Evolutionary conservation across 257 asterid genomes (phyloP), one percentile per base, ranked within the genome.

Genomic region (Salvia hispanica): DNA sequence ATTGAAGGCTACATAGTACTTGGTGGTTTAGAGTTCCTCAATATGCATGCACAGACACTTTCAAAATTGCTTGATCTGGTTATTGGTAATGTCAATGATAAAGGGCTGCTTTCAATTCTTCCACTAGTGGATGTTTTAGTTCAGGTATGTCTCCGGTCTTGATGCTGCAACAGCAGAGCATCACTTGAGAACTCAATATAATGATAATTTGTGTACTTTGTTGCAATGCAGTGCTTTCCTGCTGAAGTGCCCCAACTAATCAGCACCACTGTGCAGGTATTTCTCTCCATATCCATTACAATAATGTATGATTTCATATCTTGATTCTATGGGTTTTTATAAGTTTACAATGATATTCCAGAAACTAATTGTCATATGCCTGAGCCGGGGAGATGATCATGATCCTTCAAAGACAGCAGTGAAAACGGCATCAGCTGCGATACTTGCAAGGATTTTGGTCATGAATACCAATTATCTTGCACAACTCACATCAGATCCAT

Each of bases 381-480:
- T 94, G 85, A 86, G 86, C 70, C 95, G 85, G 48, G 91, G 92
- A 76, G 98, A 94, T 73, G 99, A 91, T 70, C 90, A 39, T 6
- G 90, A 88, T 81, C 97, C 99, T 80, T 81, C 86, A 16, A 86
- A 88, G 79, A 78, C 96, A 57, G 82, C 97, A 37, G 91, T 85
- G 42, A 94, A 86, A 84, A 85, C 97, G 66, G 76, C 88, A 74
- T 74, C 95, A 16, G 92, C 96, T 72, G 95, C 96, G 67, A 81
- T 91, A 63, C 95, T 91, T 42, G 99, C 98, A 31, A 86, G 99
- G 85, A 77, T 87, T 64, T 82, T 94, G 82, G 95, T 94, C 74
- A 85, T 88, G 96, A 88, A 88, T 70, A 88, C 96, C 66, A 87
- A 78, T 80, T 91, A 64, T 78, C 90, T 91, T 54, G 99, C 96